Evolutionary conservation across 169 alveolate genomes (phyloP), one percentile per base, ranked within the genome.

Genomic region (Toxoplasma gondii): DNA sequence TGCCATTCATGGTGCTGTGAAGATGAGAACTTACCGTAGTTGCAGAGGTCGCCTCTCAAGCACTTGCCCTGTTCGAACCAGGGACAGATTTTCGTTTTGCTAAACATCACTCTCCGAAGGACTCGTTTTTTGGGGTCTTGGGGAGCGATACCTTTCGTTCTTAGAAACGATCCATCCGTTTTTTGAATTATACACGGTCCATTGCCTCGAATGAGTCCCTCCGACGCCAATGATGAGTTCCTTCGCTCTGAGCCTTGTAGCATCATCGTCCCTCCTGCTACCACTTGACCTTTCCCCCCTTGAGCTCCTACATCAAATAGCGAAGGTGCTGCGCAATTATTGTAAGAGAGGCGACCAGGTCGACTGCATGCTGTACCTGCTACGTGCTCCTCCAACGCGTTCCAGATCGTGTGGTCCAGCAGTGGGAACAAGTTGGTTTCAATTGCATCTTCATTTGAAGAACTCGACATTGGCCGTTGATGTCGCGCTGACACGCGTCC

Each of bases 1-100:
- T 39, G 41, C 41, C 41, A 39, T 39, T 39, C 41, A 39, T 39
- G 69, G 0, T 54, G 69, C 31, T 54, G 31, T 54, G 69, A 17
- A 24, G 69, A 24, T 17, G 27, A 12, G 0, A 10, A 22, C 84
- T 74, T 36, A 74, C 84, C 84, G 31, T 74, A 74, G 84, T 74
- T 74, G 84, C 84, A 74, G 22, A 74, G 84, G 84, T 74, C 84
- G 36, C 84, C 84, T 74, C 84, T 74, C 44, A 74, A 34, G 84
- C 84, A 74, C 41, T 74, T 74, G 44, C 84, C 84, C 34, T 74
- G 84, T 27, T 74, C 84, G 41, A 74, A 74, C 84, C 84, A 74
- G 24, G 84, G 84, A 74, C 84, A 74, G 22, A 74, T 74, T 74
- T 74, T 74, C 31, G 84, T 74, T 36, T 74, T 74, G 84, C 84